These are phyloP conservation scores for Mitragyna speciosa DNA, from an alignment of 257 asterid species.

Conservation along the genomic window DNA sequence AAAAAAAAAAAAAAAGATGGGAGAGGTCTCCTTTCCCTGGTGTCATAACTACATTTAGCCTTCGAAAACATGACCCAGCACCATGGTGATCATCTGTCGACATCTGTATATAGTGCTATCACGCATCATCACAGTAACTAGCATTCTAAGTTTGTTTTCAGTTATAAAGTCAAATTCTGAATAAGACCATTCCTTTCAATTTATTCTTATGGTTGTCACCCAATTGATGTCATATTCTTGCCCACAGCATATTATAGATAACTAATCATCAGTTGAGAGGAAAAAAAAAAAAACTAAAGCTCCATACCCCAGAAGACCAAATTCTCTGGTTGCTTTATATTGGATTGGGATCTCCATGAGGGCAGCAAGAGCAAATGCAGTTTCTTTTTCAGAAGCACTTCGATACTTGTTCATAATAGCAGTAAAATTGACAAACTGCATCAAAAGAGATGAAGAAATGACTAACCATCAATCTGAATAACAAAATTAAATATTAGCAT, in stretches of 20 bases:
- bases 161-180: not conserved
- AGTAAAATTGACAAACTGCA: slow-evolving; percentile 84
- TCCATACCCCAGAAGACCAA: slow-evolving; percentile 62
- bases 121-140: not conserved
- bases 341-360: slow-evolving; percentile 86
- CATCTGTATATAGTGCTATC: not conserved
- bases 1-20: not conserved
- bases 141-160: not conserved
- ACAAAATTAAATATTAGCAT: not conserved
- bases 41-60: too few species aligned
- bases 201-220: not conserved
- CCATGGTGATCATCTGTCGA: not conserved
- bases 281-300: slow-evolving; percentile 16
- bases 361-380: slow-evolving; percentile 87
- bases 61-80: not conserved
- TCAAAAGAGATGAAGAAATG: not conserved
- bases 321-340: slow-evolving; percentile 62
- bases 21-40: not conserved
- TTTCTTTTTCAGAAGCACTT: slow-evolving; percentile 54
- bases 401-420: slow-evolving; percentile 50
- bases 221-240: not conserved
- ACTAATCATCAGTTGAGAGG: not conserved
- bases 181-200: not conserved
- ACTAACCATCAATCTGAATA: not conserved
- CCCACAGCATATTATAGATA: not conserved